phyloP scores from a whole-genome alignment of 371 early-diverging fungal genomes.

The Actinomucor elegans region DNA sequence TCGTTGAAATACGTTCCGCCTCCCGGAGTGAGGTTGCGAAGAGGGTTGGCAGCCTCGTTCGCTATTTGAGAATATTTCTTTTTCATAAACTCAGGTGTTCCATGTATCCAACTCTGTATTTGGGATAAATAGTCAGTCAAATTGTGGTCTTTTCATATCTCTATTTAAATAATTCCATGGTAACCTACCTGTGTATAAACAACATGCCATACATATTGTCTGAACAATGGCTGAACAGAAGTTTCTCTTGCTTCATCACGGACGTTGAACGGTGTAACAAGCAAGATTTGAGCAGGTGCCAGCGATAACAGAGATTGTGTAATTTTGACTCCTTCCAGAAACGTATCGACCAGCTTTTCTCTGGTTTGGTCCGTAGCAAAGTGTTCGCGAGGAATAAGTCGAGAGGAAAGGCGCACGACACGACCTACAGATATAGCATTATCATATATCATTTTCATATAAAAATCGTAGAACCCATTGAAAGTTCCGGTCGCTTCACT shows the following conservation, averaged over 20 bases:
- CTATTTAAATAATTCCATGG: too few species aligned
- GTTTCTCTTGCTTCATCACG: conserved; percentile 2
- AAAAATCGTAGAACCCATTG: neutral
- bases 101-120: conserved; percentile 24
- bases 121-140: too few species aligned
- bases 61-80: neutral
- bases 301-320: neutral
- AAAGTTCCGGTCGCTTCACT: neutral
- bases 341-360: neutral
- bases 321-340: neutral
- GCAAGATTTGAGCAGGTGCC: conserved; percentile 8
- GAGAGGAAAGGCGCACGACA: neutral
- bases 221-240: conserved; percentile 33
- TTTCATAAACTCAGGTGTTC: conserved; percentile 7
- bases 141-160: too few species aligned
- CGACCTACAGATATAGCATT: neutral
- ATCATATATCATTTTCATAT: neutral
- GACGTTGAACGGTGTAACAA: neutral
- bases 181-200: conserved; percentile 5
- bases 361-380: conserved; percentile 3
- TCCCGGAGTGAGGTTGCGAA: conserved; percentile 3
- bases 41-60: neutral
- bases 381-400: conserved; percentile 6
- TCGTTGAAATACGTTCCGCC: conserved; percentile 40
- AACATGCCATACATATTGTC: conserved; percentile 32